These are phyloP conservation scores for Sporothrix brunneoviolacea DNA, from an alignment of 2,329 filamentous ascomycete species.

Conservation along the genomic window DNA sequence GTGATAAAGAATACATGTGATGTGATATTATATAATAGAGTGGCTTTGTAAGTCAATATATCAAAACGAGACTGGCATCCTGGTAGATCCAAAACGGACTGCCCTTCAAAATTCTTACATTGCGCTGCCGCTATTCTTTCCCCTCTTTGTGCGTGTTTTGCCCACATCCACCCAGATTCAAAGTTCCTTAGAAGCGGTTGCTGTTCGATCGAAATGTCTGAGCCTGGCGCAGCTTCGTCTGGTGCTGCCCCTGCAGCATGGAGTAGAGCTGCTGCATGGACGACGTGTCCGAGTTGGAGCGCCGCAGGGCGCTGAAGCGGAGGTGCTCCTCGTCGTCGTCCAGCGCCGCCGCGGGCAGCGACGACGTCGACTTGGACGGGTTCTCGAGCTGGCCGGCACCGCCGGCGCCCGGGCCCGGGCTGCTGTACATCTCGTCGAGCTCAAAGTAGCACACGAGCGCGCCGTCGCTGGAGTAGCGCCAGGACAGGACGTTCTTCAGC, in stretches of 20 bases:
- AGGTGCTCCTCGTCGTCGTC: neutral
- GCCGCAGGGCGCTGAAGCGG: neutral
- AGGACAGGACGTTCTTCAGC: constrained; percentile 12
- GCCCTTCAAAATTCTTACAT: too few relatives aligned
- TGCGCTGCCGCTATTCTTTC: too few relatives aligned
- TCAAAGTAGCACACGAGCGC: constrained; percentile 14
- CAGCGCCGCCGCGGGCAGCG: neutral
- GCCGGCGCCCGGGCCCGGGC: too few relatives aligned
- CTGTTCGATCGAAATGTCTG: constrained; percentile 11
- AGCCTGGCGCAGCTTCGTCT: neutral
- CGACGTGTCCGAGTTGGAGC: neutral
- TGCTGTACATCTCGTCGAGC: neutral
- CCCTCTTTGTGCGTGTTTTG: too few relatives aligned
- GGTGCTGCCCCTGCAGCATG: neutral
- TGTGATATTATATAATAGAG: too few relatives aligned
- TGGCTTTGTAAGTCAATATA: too few relatives aligned
- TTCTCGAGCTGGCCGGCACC: too few relatives aligned
- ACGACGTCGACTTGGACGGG: too few relatives aligned
- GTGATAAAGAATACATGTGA: too few relatives aligned
- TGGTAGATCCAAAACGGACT: too few relatives aligned
- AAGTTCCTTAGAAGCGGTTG: neutral
- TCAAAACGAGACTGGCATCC: too few relatives aligned
- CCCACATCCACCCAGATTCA: too few relatives aligned
- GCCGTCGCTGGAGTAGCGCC: constrained; percentile 1
- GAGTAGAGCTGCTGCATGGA: neutral